phyloP scores from a whole-genome alignment of 345 rosid species.

The Adansonia digitata region DNA sequence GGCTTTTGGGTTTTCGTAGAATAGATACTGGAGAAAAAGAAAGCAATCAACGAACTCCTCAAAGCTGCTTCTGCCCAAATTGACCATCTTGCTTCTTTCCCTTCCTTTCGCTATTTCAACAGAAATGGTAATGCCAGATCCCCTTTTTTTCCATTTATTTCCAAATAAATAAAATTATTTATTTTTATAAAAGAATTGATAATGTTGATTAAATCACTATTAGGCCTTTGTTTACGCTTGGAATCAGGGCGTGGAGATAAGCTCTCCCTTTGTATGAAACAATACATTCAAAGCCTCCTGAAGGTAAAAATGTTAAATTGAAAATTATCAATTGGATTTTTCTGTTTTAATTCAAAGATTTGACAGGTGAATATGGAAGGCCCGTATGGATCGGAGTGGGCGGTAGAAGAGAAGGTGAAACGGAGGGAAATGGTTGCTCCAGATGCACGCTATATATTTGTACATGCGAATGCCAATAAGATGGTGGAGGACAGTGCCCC shows the following conservation, averaged over 20 bases:
- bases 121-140: conserved; percentile 40
- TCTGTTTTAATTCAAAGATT: conserved; percentile 4
- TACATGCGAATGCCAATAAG: conserved; percentile 25
- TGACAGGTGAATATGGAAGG: conserved; percentile 73
- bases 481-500: conserved; percentile 3
- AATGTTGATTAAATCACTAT: conserved; percentile 5
- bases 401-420: conserved; percentile 67
- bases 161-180: neutral
- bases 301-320: conserved; percentile 32
- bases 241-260: conserved; percentile 65
- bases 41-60: conserved; percentile 46
- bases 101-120: conserved; percentile 44
- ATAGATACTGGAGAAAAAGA: conserved; percentile 67
- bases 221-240: conserved; percentile 57
- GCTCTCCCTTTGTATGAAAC: conserved; percentile 51
- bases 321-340: neutral
- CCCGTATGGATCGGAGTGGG: conserved; percentile 66
- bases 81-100: conserved; percentile 66
- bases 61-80: conserved; percentile 51
- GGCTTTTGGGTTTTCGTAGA: neutral
- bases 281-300: conserved; percentile 51
- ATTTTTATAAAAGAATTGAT: neutral
- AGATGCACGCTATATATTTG: conserved; percentile 66
- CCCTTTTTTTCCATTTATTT: neutral
- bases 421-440: conserved; percentile 73